These are phyloP conservation scores for Triglochin maritima DNA, from an alignment of 106 monocot species.

Conservation along the genomic window DNA sequence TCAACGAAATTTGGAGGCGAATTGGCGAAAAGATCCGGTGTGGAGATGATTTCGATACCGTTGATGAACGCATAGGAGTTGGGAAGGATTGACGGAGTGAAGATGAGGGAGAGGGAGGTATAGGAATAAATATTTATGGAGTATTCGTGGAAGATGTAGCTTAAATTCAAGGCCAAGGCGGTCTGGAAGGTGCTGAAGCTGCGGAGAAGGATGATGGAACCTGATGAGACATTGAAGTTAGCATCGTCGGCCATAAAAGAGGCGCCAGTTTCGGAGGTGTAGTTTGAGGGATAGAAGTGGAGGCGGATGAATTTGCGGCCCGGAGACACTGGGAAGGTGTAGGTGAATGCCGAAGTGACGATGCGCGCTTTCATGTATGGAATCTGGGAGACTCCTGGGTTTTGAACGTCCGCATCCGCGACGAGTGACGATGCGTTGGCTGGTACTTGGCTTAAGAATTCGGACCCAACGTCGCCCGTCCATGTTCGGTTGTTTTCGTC, in stretches of 20 bases:
- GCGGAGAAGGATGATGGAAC: slow-evolving; percentile 32
- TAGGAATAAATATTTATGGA: slow-evolving; percentile 31
- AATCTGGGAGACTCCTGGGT: neutral
- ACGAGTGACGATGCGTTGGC: neutral
- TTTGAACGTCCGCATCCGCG: neutral
- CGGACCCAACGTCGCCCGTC: slow-evolving; percentile 1
- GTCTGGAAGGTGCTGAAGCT: slow-evolving; percentile 51
- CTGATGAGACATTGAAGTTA: slow-evolving; percentile 47
- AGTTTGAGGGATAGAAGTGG: slow-evolving; percentile 50
- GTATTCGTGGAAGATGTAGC: slow-evolving; percentile 41
- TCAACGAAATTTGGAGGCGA: too few species aligned
- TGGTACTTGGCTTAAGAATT: too few species aligned
- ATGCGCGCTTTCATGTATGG: slow-evolving; percentile 16
- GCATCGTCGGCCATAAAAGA: neutral
- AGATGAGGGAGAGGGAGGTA: slow-evolving; percentile 41
- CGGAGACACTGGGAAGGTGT: slow-evolving; percentile 38
- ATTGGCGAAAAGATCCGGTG: slow-evolving; percentile 36
- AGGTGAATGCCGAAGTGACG: slow-evolving; percentile 50
- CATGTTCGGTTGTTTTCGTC: slow-evolving; percentile 5
- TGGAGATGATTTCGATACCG: slow-evolving; percentile 59
- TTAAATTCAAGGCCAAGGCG: slow-evolving; percentile 22
- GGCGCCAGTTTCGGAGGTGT: neutral
- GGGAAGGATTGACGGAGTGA: slow-evolving; percentile 29
- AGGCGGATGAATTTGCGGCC: slow-evolving; percentile 57
- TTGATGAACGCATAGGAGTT: slow-evolving; percentile 54